These are phyloP conservation scores for Yamadazyma diospyri DNA, from an alignment of 1,139 yeast genomes.

Conservation along the genomic window DNA sequence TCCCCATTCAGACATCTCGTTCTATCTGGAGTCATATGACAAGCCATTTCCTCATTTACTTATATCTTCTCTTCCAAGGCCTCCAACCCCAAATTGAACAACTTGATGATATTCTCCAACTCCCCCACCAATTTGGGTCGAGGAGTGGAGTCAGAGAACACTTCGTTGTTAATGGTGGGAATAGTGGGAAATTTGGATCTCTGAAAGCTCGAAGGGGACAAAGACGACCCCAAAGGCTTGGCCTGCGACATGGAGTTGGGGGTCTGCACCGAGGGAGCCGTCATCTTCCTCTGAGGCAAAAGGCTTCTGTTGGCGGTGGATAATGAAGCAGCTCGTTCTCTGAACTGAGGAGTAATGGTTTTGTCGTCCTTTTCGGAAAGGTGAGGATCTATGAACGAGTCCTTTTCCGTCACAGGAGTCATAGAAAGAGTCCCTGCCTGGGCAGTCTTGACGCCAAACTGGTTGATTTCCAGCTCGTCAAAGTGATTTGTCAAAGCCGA, in stretches of 20 bases:
- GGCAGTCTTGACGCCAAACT: slow-evolving; percentile 60
- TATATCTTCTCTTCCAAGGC: slow-evolving; percentile 32
- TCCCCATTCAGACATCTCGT: no score
- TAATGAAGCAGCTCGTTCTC: slow-evolving; percentile 20
- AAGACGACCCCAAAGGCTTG: slow-evolving; percentile 10
- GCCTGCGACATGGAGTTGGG: slow-evolving; percentile 15
- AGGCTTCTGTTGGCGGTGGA: slow-evolving; percentile 8
- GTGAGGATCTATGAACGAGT: slow-evolving; percentile 14
- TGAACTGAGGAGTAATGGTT: slow-evolving; percentile 10
- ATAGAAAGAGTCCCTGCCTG: slow-evolving; percentile 53
- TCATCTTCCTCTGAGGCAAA: slow-evolving; percentile 13
- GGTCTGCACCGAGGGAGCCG: slow-evolving; percentile 11
- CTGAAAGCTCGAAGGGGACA: slow-evolving; percentile 8
- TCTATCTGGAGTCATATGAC: no score
- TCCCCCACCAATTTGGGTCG: slow-evolving; percentile 34
- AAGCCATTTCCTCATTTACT: no score
- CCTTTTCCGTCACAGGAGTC: slow-evolving; percentile 76
- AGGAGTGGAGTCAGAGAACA: slow-evolving; percentile 38
- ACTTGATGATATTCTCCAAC: slow-evolving; percentile 36
- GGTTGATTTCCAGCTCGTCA: slow-evolving; percentile 41
- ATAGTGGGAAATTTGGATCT: slow-evolving; percentile 31
- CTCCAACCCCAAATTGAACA: slow-evolving; percentile 41
- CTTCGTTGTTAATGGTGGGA: slow-evolving; percentile 36
- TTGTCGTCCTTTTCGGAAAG: slow-evolving; percentile 14
- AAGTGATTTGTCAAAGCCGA: slow-evolving; percentile 32